Conservation (phyloP, 2,329 filamentous ascomycete genomes). For the Paecilomyces formosus region DNA sequence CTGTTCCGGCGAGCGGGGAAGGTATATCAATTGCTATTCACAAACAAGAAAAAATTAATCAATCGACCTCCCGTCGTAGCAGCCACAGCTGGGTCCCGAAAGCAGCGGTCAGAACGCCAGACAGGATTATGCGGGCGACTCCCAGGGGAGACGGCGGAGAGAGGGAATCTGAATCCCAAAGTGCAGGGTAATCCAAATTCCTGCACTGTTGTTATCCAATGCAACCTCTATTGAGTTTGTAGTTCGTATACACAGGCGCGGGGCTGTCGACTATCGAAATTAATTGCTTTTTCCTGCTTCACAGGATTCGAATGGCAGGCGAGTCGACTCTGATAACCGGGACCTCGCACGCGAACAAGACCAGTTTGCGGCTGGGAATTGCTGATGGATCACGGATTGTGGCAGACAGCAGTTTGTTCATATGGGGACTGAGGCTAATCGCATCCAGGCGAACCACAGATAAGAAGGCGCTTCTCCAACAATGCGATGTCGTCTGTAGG, state of each 20-base stretch:
- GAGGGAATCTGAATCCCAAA: neutral
- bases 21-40: neutral
- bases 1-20: neutral
- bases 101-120: neutral
- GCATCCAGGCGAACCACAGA: constrained; percentile 1
- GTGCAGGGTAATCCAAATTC: neutral
- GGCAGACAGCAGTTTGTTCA: neutral
- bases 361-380: neutral
- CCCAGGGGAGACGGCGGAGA: neutral
- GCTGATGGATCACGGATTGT: neutral
- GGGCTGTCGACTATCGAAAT: neutral
- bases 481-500: neutral
- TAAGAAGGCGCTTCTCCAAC: neutral
- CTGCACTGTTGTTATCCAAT: neutral
- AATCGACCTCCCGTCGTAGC: neutral
- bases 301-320: neutral
- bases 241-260: neutral
- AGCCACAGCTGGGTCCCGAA: too few species aligned
- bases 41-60: neutral
- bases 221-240: neutral
- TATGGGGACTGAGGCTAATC: neutral
- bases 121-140: neutral
- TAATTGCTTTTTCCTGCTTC: neutral
- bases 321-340: neutral
- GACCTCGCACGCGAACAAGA: neutral